Conservation (phyloP, 2,329 filamentous ascomycete genomes). For the Aspergillus brunneoviolaceus region DNA sequence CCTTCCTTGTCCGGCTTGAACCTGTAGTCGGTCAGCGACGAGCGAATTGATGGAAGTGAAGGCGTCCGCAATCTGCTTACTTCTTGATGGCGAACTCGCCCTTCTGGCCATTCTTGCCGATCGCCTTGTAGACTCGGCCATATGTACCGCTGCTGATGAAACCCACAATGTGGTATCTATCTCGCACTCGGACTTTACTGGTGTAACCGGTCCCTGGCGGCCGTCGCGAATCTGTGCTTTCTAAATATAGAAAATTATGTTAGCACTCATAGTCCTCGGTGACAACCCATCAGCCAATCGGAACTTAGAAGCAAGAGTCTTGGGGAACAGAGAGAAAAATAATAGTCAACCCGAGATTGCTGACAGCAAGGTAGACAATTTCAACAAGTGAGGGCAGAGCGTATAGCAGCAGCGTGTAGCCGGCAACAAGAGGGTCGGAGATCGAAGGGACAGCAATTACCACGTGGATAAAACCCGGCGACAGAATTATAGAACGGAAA, state of each 20-base stretch:
- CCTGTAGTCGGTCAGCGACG: conserved; percentile 37
- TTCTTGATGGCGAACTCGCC: conserved; percentile 98
- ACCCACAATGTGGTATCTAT: conserved; percentile 93
- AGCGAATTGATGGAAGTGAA: neutral
- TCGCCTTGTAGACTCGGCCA: conserved; percentile 94
- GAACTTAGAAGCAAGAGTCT: conserved; percentile 11
- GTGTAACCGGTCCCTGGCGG: conserved; percentile 54
- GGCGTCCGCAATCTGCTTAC: conserved; percentile 45
- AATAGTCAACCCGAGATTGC: neutral
- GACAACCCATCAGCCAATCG: conserved; percentile 2
- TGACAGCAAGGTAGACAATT: conserved; percentile 6
- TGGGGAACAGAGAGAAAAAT: neutral
- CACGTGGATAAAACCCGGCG: conserved; percentile 42
- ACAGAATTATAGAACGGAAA: conserved; percentile 39
- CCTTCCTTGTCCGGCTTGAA: conserved; percentile 99
- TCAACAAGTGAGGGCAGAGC: neutral
- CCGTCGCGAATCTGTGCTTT: conserved; percentile 39
- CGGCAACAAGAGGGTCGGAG: conserved; percentile 5
- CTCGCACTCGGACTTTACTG: conserved; percentile 80
- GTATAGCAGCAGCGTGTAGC: neutral
- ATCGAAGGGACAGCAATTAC: conserved; percentile 34
- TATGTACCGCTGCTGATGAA: conserved; percentile 99
- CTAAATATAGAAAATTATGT: conserved; percentile 27
- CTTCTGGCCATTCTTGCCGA: conserved; percentile 68
- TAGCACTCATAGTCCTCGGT: conserved; percentile 20